Percentiles rank a stretch among this genome's conserved stretches.
phyloP scores from a whole-genome alignment of 2,329 filamentous ascomycete genomes.

The Diaporthe ampelina region DNA sequence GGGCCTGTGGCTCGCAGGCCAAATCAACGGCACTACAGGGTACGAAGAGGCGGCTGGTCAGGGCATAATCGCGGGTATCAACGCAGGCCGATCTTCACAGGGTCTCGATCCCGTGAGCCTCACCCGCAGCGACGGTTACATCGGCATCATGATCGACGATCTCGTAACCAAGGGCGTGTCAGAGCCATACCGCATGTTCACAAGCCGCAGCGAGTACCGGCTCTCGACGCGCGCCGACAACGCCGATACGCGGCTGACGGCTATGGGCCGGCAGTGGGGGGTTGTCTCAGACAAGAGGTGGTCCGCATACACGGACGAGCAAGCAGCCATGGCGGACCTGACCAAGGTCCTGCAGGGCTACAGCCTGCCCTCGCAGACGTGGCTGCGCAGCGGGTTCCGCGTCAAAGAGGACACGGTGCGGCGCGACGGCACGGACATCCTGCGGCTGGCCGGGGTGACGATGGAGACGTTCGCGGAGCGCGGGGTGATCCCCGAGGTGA shows the following conservation, averaged over 20 bases:
- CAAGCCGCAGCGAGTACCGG: conserved; percentile 93
- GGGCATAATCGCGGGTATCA: conserved; percentile 92
- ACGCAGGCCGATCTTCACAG: conserved; percentile 86
- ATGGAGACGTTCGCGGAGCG: conserved; percentile 67
- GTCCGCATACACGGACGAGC: conserved; percentile 75
- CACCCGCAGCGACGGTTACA: conserved; percentile 90
- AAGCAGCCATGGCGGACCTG: conserved; percentile 77
- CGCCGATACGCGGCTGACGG: conserved; percentile 88
- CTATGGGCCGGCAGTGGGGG: conserved; percentile 81
- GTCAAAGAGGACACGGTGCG: conserved; percentile 75
- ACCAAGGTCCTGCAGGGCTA: conserved; percentile 71
- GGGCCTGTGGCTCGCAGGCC: conserved; percentile 92
- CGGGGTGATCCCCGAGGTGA: conserved; percentile 68
- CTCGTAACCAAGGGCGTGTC: conserved; percentile 96
- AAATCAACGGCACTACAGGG: conserved; percentile 98
- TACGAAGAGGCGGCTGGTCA: conserved; percentile 98
- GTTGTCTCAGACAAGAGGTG: conserved; percentile 86
- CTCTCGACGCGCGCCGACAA: conserved; percentile 95
- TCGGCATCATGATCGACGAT: conserved; percentile 99
- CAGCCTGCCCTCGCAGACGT: conserved; percentile 71
- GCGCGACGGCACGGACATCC: conserved; percentile 83
- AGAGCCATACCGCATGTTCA: conserved; percentile 99
- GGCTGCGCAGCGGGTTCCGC: conserved; percentile 78
- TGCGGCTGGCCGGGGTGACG: conserved; percentile 75
- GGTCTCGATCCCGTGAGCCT: conserved; percentile 76